Evolutionary conservation across 164 flowering plant species (phyloP).

Genomic region (Vitis cinerea): DNA sequence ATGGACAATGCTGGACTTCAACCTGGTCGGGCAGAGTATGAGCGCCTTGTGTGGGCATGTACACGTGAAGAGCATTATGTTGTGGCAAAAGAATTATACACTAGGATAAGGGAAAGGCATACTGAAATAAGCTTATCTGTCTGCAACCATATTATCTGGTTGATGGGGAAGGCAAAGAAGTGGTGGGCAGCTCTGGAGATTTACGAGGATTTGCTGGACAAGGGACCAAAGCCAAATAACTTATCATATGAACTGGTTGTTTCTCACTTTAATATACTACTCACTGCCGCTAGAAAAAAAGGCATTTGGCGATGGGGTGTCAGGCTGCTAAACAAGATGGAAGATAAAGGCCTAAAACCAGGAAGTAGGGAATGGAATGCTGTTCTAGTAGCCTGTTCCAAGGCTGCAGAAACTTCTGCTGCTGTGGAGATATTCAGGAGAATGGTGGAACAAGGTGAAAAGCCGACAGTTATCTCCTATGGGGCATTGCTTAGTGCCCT

Average conservation of each 20-base stretch:
- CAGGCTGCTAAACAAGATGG: conserved; percentile 84
- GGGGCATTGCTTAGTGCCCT: conserved; percentile 95
- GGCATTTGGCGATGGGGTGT: conserved; percentile 98
- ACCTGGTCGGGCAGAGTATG: conserved; percentile 53
- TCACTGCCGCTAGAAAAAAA: conserved; percentile 68
- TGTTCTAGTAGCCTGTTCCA: conserved; percentile 93
- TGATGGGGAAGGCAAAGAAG: conserved; percentile 92
- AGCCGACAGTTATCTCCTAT: conserved; percentile 87
- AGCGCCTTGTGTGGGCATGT: conserved; percentile 91
- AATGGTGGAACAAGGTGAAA: conserved; percentile 89
- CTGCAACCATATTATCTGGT: conserved; percentile 92
- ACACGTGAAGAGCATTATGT: conserved; percentile 62
- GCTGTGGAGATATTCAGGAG: conserved; percentile 80
- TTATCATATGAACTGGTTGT: conserved; percentile 74
- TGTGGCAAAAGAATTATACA: conserved; percentile 79
- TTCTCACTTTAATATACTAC: conserved; percentile 79
- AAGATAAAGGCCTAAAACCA: conserved; percentile 85
- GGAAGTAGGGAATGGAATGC: conserved; percentile 91
- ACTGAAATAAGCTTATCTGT: conserved; percentile 78
- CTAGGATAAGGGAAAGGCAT: conserved; percentile 59
- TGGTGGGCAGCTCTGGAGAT: conserved; percentile 99
- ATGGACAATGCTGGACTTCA: conserved; percentile 69
- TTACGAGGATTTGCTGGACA: conserved; percentile 85
- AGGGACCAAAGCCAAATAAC: conserved; percentile 88
- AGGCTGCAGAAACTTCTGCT: conserved; percentile 82